Evolutionary conservation across 768 basidiomycete genomes (phyloP), one percentile per base, ranked within the genome.

Genomic region (Amyloporia xantha): DNA sequence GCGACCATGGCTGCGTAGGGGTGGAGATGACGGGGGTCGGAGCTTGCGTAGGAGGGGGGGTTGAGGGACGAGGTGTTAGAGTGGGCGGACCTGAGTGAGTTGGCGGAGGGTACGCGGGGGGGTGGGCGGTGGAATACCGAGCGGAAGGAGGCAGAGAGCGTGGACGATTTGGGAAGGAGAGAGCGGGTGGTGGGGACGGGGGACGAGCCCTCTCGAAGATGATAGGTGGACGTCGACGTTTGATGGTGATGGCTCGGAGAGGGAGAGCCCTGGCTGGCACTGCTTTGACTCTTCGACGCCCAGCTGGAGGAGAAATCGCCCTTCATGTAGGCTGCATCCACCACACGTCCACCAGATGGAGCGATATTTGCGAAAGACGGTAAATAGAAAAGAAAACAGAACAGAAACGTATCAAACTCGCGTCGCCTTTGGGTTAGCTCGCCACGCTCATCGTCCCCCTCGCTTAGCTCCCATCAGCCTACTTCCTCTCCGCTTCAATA

Each of bases 1-100:
- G 78, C 74, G 50, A 74, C 74, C 78, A 82, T 80, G 41, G 72
- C 51, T 12, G 79, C 71, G 72, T 77, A 84, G 1, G 77, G 80
- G 57, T 84, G 81, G 42, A 62, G 51, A 44, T 12, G 44, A 54
- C 59, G 53, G 54, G 60, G 68, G 56, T 78, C 72, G 63, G 63
- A 59, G 52, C 67, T 63, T 19, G 70, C 65, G 71, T 69, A 50
- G 30, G 54, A 53, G 27, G 54, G 48, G 23, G 56, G 54, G 37
- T 53, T 54, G 25, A 41, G 35, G 24, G 56, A 49, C 12, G 52
- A 48, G 23, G 72, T 69, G 23, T 72, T 69, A 51, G 71, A 66
- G 50, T 68, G 66, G 9, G 66, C 54, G 6, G 82, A 77, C 54
- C 70, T 71, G 33, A 76, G 70, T 21, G 83, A 82, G 47, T 65